A percentile compares a stretch with the other conserved stretches of the same genome.
Conservation (phyloP, 257 asterid species). For the Solanum pimpinellifolium region DNA sequence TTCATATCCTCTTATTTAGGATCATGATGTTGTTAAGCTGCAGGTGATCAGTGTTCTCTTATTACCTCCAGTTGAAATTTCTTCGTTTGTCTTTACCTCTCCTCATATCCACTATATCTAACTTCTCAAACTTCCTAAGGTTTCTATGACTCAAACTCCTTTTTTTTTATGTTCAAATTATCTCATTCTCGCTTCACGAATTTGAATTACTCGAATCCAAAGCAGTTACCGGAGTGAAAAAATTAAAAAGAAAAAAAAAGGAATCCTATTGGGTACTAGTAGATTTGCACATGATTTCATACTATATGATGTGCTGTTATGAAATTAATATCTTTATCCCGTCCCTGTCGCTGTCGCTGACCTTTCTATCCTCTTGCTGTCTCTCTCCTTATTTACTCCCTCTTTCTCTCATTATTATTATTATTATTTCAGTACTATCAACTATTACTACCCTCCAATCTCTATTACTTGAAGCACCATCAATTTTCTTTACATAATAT, state of each 20-base stretch:
- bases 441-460: not conserved
- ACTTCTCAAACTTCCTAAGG: not conserved
- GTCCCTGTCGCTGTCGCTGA: conserved; percentile 49
- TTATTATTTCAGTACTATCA: not conserved
- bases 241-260: not conserved
- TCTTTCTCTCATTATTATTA: not conserved
- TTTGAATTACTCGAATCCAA: not conserved
- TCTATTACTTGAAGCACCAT: not conserved
- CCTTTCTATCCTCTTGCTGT: conserved; percentile 22
- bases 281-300: not conserved
- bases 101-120: not conserved
- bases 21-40: no score
- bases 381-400: conserved; percentile 19
- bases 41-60: no score
- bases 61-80: rapidly evolving
- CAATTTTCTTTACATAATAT: not conserved
- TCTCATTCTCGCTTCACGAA: not conserved
- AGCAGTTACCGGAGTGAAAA: rapidly evolving
- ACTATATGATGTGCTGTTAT: not conserved
- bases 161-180: not conserved
- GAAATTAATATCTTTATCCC: conserved; percentile 35
- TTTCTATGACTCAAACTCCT: not conserved
- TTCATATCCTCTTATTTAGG: not conserved
- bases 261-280: not conserved
- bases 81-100: not conserved